These are phyloP conservation scores for Ceratocystis colombiana DNA, from an alignment of 2,329 filamentous ascomycete genomes.

Conservation along the genomic window DNA sequence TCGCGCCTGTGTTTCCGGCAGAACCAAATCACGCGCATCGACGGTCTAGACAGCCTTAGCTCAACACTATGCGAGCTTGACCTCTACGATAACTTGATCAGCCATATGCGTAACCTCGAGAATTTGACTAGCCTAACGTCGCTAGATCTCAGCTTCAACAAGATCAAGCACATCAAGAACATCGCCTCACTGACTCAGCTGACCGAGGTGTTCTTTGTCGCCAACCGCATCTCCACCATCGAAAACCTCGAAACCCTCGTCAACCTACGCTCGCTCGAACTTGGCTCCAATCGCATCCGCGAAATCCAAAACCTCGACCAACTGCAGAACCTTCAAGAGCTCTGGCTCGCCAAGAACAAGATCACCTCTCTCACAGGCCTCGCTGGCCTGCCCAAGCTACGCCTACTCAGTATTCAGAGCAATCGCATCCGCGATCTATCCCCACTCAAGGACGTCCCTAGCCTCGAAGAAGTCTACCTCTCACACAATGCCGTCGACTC, in stretches of 20 bases:
- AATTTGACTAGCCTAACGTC: slow-evolving; percentile 62
- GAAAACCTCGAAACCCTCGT: slow-evolving; percentile 69
- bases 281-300: slow-evolving; percentile 84
- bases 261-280: slow-evolving; percentile 71
- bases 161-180: slow-evolving; percentile 96
- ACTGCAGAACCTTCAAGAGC: slow-evolving; percentile 66
- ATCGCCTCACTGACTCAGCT: slow-evolving; percentile 67
- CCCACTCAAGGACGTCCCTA: slow-evolving; percentile 61
- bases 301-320: slow-evolving; percentile 78
- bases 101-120: slow-evolving; percentile 75
- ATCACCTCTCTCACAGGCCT: slow-evolving; percentile 76
- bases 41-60: slow-evolving; percentile 58
- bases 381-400: slow-evolving; percentile 63
- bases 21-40: slow-evolving; percentile 74
- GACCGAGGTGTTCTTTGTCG: slow-evolving; percentile 79
- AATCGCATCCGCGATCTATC: slow-evolving; percentile 76
- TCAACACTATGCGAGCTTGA: slow-evolving; percentile 71
- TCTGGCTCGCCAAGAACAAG: slow-evolving; percentile 96
- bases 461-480: slow-evolving; percentile 87
- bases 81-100: slow-evolving; percentile 91
- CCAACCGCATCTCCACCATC: slow-evolving; percentile 85
- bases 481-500: slow-evolving; percentile 84
- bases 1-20: slow-evolving; percentile 80
- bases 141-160: slow-evolving; percentile 94
- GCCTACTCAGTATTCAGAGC: slow-evolving; percentile 86